A percentile compares a stretch with the other conserved stretches of the same genome.
phyloP scores from a whole-genome alignment of 2,329 filamentous ascomycete species.

The Kalaharituber pfeilii region DNA sequence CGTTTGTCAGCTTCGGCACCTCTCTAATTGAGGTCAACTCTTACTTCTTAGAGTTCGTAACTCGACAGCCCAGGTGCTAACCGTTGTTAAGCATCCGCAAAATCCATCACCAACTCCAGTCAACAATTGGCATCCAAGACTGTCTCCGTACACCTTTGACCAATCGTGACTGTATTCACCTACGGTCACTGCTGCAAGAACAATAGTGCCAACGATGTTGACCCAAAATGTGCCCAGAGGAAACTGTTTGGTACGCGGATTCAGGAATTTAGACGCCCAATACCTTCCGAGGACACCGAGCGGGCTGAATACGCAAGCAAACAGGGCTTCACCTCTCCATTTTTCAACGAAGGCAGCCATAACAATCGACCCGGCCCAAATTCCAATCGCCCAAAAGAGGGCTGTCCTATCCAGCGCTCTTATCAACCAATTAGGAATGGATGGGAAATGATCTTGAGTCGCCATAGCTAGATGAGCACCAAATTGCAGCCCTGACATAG shows the following conservation, averaged over 20 bases:
- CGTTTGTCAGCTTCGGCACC: not conserved
- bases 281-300: constrained; percentile 60
- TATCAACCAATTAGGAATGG: constrained; percentile 45
- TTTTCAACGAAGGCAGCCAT: constrained; percentile 56
- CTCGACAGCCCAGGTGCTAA: constrained; percentile 51
- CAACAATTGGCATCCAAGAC: constrained; percentile 47
- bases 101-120: constrained; percentile 51
- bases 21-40: not conserved
- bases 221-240: constrained; percentile 73
- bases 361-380: constrained; percentile 62
- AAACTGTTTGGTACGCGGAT: constrained; percentile 47
- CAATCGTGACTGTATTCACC: constrained; percentile 31
- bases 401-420: constrained; percentile 43
- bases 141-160: constrained; percentile 26
- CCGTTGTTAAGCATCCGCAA: constrained; percentile 47
- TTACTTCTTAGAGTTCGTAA: constrained; percentile 36
- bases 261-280: constrained; percentile 54
- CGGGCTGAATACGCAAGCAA: constrained; percentile 68
- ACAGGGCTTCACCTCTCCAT: constrained; percentile 62
- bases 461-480: constrained; percentile 57
- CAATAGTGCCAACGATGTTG: constrained; percentile 58
- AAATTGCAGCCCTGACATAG: constrained; percentile 49
- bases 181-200: constrained; percentile 48
- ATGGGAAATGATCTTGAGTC: constrained; percentile 33
- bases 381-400: constrained; percentile 49